Evolutionary conservation across 2,329 filamentous ascomycete genomes (phyloP), one percentile per base, ranked within the genome.

Genomic region (Beauveria rudraprayagi): DNA sequence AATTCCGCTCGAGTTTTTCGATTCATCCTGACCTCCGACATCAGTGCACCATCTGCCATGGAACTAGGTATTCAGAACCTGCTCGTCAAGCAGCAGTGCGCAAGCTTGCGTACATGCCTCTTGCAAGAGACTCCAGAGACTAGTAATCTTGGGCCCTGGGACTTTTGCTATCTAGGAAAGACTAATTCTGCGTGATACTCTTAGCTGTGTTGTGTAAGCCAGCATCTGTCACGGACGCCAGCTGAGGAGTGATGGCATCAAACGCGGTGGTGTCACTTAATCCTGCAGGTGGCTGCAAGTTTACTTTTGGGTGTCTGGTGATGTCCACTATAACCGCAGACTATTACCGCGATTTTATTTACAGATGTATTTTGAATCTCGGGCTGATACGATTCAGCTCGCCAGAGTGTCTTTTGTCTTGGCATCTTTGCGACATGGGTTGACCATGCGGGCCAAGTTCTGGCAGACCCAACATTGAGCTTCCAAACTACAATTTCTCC

Each of bases 1-100:
- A 62, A n/a, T 78, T 19, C 80, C 79, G 77, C 30, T 11, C 10
- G 10, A 34, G 30, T 34, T 34, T 34, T 34, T n/a, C 10, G 28
- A 34, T 34, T 11, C 3, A 34, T 34, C 30, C 30, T 34, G 10
- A 34, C 48, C 3, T 53, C 47, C 2, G 48, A 26, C 4, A 41
- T 53, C 48, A 53, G n/a, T n/a, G 48, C 57, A 34, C 53, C 19
- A 37, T 60, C 57, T 19, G 40, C 47, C 48, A 47, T 46, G 1
- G 57, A 28, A 19, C 40, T 47, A 2, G 22, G 30, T 10, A 30
- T 4, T 22, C 3, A 47, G 17, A n/a, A 60, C 34, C 4, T 53
- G 30, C n/a, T 60, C 26, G 26, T 19, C 17, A 5, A 44, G 47
- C 10, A 60, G 24, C 48, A 52, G 26, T 5, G 57, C 48, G 40